phyloP scores from a whole-genome alignment of 139 green algal genomes.

The Chlamydomonas eustigma region DNA sequence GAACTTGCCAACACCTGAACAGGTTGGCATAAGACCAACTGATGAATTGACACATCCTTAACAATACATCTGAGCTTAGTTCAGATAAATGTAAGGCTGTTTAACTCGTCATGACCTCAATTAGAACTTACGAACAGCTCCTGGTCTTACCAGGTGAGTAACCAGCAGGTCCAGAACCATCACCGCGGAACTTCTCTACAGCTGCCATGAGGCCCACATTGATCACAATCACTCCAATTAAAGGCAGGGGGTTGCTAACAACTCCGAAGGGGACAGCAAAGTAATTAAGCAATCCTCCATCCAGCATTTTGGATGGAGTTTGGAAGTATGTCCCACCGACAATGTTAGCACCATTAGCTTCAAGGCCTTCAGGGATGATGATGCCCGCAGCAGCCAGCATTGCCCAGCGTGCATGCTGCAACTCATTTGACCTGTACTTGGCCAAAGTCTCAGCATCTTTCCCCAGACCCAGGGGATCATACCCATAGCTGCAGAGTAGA shows the following conservation, averaged over 20 bases:
- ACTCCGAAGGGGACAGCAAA: slow-evolving; percentile 87
- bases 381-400: slow-evolving; percentile 94
- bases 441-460: slow-evolving; percentile 76
- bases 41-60: no score
- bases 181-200: slow-evolving; percentile 81
- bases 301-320: slow-evolving; percentile 89
- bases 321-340: slow-evolving; percentile 89
- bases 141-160: slow-evolving; percentile 78
- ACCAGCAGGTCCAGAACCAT: slow-evolving; percentile 77
- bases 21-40: no score
- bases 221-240: slow-evolving; percentile 70
- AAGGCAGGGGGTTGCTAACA: slow-evolving; percentile 85
- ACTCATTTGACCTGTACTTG: slow-evolving; percentile 89
- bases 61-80: no score
- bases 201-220: slow-evolving; percentile 83
- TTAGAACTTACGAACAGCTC: no score
- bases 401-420: slow-evolving; percentile 94
- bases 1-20: slow-evolving; percentile 85
- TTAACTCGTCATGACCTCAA: no score
- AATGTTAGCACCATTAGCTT: slow-evolving; percentile 85
- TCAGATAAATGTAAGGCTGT: no score
- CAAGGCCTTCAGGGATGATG: slow-evolving; percentile 93
- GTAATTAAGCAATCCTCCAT: slow-evolving; percentile 92
- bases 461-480: slow-evolving; percentile 89
- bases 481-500: slow-evolving; percentile 78